Base-by-base conservation (phyloP, 768 basidiomycete species). In the Lentinula aciculospora region DNA sequence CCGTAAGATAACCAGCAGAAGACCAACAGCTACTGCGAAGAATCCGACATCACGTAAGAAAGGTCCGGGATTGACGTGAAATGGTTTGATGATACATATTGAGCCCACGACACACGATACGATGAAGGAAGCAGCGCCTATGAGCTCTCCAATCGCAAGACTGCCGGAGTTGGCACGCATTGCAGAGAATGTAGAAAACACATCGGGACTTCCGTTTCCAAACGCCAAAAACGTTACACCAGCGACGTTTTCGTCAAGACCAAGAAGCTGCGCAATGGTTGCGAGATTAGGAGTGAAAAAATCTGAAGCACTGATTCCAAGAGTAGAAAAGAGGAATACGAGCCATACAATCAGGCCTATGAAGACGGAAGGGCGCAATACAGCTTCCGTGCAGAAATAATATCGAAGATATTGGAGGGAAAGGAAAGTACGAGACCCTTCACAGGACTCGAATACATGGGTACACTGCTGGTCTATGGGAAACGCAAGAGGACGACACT, bases 251-350 rank as follows among this genome's bases (percentile, higher is more conserved):
- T 99, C 94, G 64, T 91, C 90, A 39, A 99, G 72, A 0, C 94
- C 90, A 3, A 99, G 81, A 3, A 91, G 74, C 50, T 87, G 81
- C 0, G 96, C 85, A 31, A 98, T 88, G 1, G 95, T 92, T 0
- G 90, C 89, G 17, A 99, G 81, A 69, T 99, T 98, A 1, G 95
- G 95, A 53, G 91, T 94, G 79, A 98, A 98, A 74, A 98, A 98
- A 72, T 98, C 96, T 17, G 94, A 90, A 4, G 95, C 94, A 62
- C 86, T 88, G 68, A 97, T 97, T 3, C 94, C 94, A 34, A 98
- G 87, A 34, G 91, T 95, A 21, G 94, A 94, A 75, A 99, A 98
- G 55, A 99, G 85, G 76, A 98, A 97, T 27, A 85, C 63, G 17
- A 94, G 81, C 93, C 93, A 96, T 21, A 88, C 42, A 9, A 91